phyloP scores from a whole-genome alignment of 73 alveolate genomes.

The Paramecium biaurelia region DNA sequence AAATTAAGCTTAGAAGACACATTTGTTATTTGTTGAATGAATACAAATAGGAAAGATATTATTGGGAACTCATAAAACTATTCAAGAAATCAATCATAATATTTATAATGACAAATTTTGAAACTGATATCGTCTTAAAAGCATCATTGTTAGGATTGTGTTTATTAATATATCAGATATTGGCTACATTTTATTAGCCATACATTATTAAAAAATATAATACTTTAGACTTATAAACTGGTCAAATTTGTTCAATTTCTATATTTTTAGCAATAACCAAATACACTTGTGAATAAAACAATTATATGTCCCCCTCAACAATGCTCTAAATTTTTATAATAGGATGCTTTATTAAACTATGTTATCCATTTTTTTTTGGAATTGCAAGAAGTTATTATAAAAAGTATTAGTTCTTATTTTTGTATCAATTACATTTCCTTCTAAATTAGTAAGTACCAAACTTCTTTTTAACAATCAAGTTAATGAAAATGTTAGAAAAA shows the following conservation, averaged over 20 bases:
- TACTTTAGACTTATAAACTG: not conserved
- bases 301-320: not conserved
- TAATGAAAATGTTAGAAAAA: not conserved
- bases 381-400: not conserved
- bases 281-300: not conserved
- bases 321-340: not conserved
- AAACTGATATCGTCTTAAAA: not conserved
- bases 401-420: not conserved
- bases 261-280: not conserved
- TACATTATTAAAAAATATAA: not conserved
- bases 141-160: not conserved
- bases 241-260: not conserved
- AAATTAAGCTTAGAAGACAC: not conserved
- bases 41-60: not conserved
- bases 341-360: not conserved
- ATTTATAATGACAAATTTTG: not conserved
- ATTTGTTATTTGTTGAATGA: not conserved
- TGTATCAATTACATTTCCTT: not conserved
- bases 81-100: not conserved
- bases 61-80: not conserved
- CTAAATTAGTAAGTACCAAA: not conserved
- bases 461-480: not conserved
- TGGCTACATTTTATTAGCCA: not conserved
- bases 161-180: not conserved
- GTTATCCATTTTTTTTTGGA: not conserved